Evolutionary conservation across 345 rosid species (phyloP).

Genomic region (Raphanus raphanistrum): DNA sequence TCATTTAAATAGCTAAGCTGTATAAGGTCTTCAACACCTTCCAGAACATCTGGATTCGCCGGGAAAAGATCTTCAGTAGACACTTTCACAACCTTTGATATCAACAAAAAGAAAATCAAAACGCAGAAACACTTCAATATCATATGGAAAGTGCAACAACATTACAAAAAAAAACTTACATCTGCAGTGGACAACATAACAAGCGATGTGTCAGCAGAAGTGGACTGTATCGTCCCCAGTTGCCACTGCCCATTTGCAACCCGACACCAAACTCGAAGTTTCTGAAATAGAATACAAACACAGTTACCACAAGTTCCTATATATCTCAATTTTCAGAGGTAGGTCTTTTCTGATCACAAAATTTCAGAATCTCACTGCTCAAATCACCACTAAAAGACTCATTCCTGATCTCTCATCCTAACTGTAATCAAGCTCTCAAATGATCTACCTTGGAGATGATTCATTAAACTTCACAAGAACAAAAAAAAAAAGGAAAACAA

Average conservation of each 20-base stretch:
- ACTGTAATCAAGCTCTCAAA: background rate
- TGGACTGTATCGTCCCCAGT: conserved; percentile 72
- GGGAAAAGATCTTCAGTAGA: conserved; percentile 76
- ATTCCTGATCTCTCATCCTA: background rate
- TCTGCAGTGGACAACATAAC: conserved; percentile 62
- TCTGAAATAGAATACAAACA: conserved; percentile 48
- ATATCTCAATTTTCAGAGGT: background rate
- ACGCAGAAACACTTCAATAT: background rate
- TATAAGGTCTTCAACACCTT: conserved; percentile 85
- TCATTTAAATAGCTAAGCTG: conserved; percentile 96
- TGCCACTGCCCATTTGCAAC: conserved; percentile 63
- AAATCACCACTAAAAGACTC: background rate
- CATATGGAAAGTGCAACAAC: conserved; percentile 12
- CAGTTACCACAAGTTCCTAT: conserved; percentile 3
- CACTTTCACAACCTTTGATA: conserved; percentile 69
- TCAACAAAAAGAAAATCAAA: conserved; percentile 22
- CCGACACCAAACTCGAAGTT: conserved; percentile 84
- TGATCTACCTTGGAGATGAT: background rate
- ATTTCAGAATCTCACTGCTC: conserved; percentile 5
- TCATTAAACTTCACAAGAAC: background rate
- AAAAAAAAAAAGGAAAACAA: background rate
- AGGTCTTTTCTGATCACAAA: background rate
- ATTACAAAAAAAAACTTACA: conserved; percentile 45
- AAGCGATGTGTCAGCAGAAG: conserved; percentile 60
- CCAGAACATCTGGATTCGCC: conserved; percentile 87